Evolutionary conservation across 176 grass and related monocot species (phyloP).

Genomic region (barley (Hordeum vulgare)): DNA sequence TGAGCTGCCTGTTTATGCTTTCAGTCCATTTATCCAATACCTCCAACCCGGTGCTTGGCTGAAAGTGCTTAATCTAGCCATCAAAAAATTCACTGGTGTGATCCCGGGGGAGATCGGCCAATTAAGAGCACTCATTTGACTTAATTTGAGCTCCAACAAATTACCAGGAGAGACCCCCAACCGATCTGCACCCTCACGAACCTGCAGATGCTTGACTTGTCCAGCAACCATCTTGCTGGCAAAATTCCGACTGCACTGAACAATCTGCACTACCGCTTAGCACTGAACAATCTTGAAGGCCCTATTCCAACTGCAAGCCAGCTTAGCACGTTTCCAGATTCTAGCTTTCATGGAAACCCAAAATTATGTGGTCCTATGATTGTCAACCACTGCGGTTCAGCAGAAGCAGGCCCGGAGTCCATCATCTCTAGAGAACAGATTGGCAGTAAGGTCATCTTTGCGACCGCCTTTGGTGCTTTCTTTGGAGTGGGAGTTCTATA

Average conservation of each 20-base stretch:
- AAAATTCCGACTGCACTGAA: background rate
- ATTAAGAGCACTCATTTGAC: background rate
- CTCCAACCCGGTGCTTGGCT: background rate
- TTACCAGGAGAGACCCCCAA: background rate
- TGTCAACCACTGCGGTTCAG: background rate
- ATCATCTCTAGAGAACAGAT: too few relatives aligned
- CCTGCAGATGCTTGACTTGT: background rate
- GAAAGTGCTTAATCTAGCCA: background rate
- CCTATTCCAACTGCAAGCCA: background rate
- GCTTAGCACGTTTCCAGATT: background rate
- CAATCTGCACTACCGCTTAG: too few relatives aligned
- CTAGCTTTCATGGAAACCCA: constrained; percentile 23
- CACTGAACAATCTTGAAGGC: background rate
- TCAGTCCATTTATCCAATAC: background rate
- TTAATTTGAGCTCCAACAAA: background rate
- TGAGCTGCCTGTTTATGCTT: background rate
- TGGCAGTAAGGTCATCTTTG: background rate
- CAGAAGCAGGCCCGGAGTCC: background rate
- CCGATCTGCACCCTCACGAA: background rate
- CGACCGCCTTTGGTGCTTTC: background rate
- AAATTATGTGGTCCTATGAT: constrained; percentile 9
- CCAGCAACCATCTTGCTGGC: background rate
- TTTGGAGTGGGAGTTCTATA: background rate
- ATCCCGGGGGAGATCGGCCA: background rate
- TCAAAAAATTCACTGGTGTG: background rate